These are phyloP conservation scores for Termitomyces sp. DNA, from an alignment of 768 basidiomycete species.

Conservation along the genomic window DNA sequence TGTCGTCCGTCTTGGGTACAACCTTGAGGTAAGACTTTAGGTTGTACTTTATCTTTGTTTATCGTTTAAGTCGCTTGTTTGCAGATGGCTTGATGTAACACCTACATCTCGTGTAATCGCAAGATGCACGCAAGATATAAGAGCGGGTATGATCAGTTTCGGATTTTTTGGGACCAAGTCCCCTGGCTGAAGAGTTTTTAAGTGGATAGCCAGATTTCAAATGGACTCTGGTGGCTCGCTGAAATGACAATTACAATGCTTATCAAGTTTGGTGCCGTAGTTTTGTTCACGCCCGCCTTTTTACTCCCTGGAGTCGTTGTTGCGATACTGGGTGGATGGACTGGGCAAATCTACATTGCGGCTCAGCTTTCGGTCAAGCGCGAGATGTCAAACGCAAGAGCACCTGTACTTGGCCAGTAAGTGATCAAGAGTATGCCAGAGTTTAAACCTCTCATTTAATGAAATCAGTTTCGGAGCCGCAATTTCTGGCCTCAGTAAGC, in stretches of 20 bases:
- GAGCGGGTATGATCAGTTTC: slow-evolving; percentile 22
- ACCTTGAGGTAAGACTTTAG: slow-evolving; percentile 42
- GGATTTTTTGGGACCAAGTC: slow-evolving; percentile 17
- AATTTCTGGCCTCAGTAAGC: slow-evolving; percentile 47
- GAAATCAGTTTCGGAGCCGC: slow-evolving; percentile 40
- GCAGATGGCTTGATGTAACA: slow-evolving; percentile 45
- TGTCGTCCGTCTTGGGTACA: slow-evolving; percentile 50
- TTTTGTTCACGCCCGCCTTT: slow-evolving; percentile 40
- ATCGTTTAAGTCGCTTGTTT: background rate
- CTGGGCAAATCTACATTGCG: slow-evolving; percentile 39
- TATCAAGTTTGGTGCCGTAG: slow-evolving; percentile 36
- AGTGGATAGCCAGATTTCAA: slow-evolving; percentile 41
- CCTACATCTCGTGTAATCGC: slow-evolving; percentile 51
- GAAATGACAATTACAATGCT: slow-evolving; percentile 29
- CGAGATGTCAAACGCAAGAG: slow-evolving; percentile 38
- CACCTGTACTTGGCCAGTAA: slow-evolving; percentile 31
- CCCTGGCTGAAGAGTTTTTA: slow-evolving; percentile 19
- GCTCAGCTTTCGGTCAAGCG: slow-evolving; percentile 44
- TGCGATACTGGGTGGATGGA: slow-evolving; percentile 33
- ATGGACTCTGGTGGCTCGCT: slow-evolving; percentile 20
- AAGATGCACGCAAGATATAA: slow-evolving; percentile 63
- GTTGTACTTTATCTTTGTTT: background rate
- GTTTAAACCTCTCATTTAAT: slow-evolving; percentile 5
- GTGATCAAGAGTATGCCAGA: slow-evolving; percentile 21
- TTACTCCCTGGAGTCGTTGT: slow-evolving; percentile 39